Evolutionary conservation across 2,329 filamentous ascomycete genomes (phyloP).

Genomic region (Madurella mycetomatis): DNA sequence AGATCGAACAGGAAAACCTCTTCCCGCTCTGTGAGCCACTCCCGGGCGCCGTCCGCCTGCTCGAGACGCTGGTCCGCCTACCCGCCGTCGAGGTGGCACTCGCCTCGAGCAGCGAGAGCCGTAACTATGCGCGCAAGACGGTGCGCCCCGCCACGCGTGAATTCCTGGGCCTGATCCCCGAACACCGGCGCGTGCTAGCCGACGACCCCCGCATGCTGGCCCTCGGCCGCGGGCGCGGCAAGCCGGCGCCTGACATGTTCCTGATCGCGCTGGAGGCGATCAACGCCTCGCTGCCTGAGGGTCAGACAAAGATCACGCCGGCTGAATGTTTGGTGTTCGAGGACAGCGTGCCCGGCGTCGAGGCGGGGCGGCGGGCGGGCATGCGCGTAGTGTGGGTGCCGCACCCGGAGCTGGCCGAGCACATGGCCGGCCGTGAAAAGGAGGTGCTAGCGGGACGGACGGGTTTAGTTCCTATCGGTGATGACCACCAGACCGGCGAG

Average conservation of each 20-base stretch:
- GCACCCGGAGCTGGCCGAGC: slow-evolving; percentile 68
- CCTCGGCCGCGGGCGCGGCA: slow-evolving; percentile 71
- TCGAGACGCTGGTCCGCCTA: too few species aligned
- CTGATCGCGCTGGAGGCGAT: slow-evolving; percentile 76
- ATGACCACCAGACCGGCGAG: slow-evolving; percentile 52
- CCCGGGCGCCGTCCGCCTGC: slow-evolving; percentile 57
- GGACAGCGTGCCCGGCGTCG: slow-evolving; percentile 87
- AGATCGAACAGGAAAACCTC: slow-evolving; percentile 51
- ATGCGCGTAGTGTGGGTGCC: slow-evolving; percentile 94
- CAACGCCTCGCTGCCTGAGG: slow-evolving; percentile 58
- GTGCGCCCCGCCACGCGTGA: slow-evolving; percentile 44
- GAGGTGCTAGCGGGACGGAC: slow-evolving; percentile 79
- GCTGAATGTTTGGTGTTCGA: slow-evolving; percentile 94
- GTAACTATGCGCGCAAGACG: slow-evolving; percentile 74
- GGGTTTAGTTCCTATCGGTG: slow-evolving; percentile 50
- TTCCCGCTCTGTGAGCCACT: slow-evolving; percentile 72
- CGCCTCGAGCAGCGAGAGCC: slow-evolving; percentile 68
- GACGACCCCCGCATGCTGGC: slow-evolving; percentile 61
- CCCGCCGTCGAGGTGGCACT: slow-evolving; percentile 67
- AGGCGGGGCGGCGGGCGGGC: slow-evolving; percentile 80
- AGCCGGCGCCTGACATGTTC: slow-evolving; percentile 92
- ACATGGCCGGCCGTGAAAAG: slow-evolving; percentile 69
- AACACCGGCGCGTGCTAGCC: slow-evolving; percentile 67
- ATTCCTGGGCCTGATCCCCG: slow-evolving; percentile 60
- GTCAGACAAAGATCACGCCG: slow-evolving; percentile 61